A percentile compares a stretch with the other conserved stretches of the same genome.
phyloP scores from a whole-genome alignment of 768 basidiomycete species.

The Russula earlei region DNA sequence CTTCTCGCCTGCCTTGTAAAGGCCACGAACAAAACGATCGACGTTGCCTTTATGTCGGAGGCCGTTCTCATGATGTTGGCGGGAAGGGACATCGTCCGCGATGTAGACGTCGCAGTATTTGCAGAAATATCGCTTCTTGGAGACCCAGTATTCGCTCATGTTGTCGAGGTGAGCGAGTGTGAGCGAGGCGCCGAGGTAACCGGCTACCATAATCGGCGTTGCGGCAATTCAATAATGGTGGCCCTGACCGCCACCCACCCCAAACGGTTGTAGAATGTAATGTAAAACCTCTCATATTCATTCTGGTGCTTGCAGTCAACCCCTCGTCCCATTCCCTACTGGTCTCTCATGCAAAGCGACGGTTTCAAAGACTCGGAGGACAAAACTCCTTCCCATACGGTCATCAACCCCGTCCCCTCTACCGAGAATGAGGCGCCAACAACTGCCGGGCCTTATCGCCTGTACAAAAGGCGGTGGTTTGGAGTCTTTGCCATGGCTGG shows the following conservation, averaged over 20 bases:
- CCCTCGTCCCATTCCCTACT: too few species aligned
- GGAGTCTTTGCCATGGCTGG: conserved; percentile 56
- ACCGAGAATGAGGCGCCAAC: neutral
- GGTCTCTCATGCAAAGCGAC: neutral
- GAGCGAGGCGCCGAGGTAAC: neutral
- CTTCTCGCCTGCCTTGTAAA: conserved; percentile 91
- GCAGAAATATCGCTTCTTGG: conserved; percentile 88
- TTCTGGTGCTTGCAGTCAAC: too few species aligned
- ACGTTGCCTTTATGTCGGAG: conserved; percentile 90
- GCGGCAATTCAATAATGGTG: too few species aligned
- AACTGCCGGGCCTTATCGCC: conserved; percentile 34
- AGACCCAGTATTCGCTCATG: conserved; percentile 92
- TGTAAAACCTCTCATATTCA: too few species aligned
- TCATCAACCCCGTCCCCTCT: neutral
- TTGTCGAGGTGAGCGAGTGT: conserved; percentile 2
- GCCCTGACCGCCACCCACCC: too few species aligned
- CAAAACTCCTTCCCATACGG: neutral
- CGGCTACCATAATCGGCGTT: too few species aligned
- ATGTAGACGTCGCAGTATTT: conserved; percentile 98
- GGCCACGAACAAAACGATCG: conserved; percentile 81
- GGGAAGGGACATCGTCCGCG: conserved; percentile 89
- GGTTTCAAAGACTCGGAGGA: neutral
- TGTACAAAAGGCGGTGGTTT: conserved; percentile 62
- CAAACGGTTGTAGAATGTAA: too few species aligned
- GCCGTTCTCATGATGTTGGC: conserved; percentile 87